Conservation (phyloP, 2,329 filamentous ascomycete genomes). For the Exophiala xenobiotica region DNA sequence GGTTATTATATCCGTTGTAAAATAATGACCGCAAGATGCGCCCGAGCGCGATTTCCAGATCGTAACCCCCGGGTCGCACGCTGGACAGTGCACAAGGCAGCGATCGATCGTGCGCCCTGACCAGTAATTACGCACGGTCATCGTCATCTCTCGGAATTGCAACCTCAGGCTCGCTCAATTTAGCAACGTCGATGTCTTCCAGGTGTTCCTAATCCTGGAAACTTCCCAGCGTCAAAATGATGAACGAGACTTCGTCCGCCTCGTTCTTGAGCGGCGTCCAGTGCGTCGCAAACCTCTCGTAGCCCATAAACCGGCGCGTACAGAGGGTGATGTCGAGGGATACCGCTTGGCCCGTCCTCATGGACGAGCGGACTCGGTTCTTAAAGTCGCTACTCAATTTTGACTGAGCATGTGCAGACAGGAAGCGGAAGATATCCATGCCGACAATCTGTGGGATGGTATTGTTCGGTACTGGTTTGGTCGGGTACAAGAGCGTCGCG, state of each 20-base stretch:
- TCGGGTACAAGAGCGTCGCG: slow-evolving; percentile 45
- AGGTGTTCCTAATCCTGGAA: slow-evolving; percentile 7
- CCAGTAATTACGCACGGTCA: too few species aligned
- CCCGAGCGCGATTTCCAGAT: too few species aligned
- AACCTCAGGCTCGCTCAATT: too few species aligned
- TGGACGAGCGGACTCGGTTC: slow-evolving; percentile 42
- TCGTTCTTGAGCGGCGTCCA: slow-evolving; percentile 49
- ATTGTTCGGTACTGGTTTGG: slow-evolving; percentile 10
- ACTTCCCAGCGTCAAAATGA: slow-evolving; percentile 36
- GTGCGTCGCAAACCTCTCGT: slow-evolving; percentile 41
- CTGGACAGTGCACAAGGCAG: too few species aligned
- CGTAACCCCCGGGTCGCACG: too few species aligned
- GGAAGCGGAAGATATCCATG: slow-evolving; percentile 57
- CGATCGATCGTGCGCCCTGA: too few species aligned
- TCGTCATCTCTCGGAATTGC: too few species aligned
- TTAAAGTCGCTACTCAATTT: slow-evolving; percentile 47
- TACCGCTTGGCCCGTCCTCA: slow-evolving; percentile 35
- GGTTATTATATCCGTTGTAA: too few species aligned
- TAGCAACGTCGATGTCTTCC: too few species aligned
- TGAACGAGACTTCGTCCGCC: slow-evolving; percentile 33
- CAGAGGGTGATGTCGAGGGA: slow-evolving; percentile 34
- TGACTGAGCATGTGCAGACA: slow-evolving; percentile 49
- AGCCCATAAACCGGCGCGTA: slow-evolving; percentile 31
- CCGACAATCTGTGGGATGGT: slow-evolving; percentile 38
- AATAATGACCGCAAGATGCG: too few species aligned